Evolutionary conservation across 2,329 filamentous ascomycete species (phyloP), one percentile per base, ranked within the genome.

Genomic region (Ophiostoma quercus): DNA sequence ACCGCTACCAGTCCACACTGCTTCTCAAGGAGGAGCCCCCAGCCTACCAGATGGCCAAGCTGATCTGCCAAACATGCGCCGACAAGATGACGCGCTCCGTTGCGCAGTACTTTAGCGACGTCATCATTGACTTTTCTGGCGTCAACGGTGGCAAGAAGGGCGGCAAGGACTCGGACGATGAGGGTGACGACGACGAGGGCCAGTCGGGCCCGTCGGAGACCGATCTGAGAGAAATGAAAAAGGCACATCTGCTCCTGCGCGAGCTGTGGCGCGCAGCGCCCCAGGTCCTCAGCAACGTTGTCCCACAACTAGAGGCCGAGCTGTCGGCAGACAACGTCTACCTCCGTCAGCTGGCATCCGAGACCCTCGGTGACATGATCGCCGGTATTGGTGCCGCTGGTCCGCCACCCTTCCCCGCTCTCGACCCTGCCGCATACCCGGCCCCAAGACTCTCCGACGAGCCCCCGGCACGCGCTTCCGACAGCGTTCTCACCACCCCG

Each of bases 41-140:
- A 19, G 94, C 95, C 1, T 99, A 99, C 80, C 90, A 95, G 77
- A 96, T 98, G 91, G 94, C 95, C 29, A 96, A 96, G 79, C 92
- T 91, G 2, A 89, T 99, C 63, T 99, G 95, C 82, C 95, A 93
- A 75, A 87, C 87, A 22, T 96, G 90, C 74, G 88, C 92, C 0
- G 94, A 97, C 74, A 96, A 96, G 79, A 97, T 99, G 94, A 90
- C 92, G 0, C 90, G 93, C 72, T 92, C 96, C 74, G 90, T 98
- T 70, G 94, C 92, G 74, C 93, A 96, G 76, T 99, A 98, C 78
- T 99, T 99, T 78, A 96, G 93, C 79, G 93, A 96, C 70, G 93
- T 98, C 68, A 96, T 99, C 71, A 88, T 98, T 72, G 93, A 97
- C 76, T 91, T 93, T 3, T 93, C 89, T 51, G 86, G 85, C 4